Conservation (phyloP, 768 basidiomycete genomes). For the Russula sp. region DNA sequence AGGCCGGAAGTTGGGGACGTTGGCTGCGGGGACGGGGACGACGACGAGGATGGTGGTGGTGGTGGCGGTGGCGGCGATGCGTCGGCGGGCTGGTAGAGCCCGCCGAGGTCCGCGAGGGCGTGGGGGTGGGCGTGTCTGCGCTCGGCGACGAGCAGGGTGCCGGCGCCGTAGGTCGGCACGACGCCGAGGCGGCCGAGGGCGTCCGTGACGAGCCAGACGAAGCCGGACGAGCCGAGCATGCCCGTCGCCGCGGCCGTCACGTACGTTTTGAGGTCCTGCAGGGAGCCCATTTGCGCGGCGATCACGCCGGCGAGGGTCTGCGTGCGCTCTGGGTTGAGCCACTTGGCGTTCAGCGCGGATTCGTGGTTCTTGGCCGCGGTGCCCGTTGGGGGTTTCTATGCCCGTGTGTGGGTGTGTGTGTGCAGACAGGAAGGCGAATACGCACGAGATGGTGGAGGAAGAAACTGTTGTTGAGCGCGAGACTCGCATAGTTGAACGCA, state of each 20-base stretch:
- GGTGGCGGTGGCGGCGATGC: background rate
- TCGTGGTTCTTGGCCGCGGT: constrained; percentile 28
- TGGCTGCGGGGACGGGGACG: background rate
- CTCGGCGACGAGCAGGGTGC: constrained; percentile 66
- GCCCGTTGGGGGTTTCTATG: constrained; percentile 33
- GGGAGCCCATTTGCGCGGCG: constrained; percentile 49
- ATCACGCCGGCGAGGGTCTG: constrained; percentile 35
- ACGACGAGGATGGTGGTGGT: no score
- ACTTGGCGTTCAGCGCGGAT: constrained; percentile 33
- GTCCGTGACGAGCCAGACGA: constrained; percentile 85
- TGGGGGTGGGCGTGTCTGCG: constrained; percentile 19
- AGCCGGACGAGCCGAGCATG: constrained; percentile 76
- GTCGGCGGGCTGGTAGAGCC: constrained; percentile 13
- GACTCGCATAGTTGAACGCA: constrained; percentile 86
- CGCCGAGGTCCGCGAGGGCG: constrained; percentile 2
- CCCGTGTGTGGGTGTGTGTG: no score
- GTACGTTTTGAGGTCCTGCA: constrained; percentile 64
- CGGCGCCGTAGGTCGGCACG: constrained; percentile 82
- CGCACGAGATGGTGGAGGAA: constrained; percentile 85
- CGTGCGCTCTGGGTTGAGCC: constrained; percentile 28
- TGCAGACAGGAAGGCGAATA: constrained; percentile 14
- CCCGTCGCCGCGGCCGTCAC: constrained; percentile 63
- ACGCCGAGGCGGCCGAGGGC: constrained; percentile 55
- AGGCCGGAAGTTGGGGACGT: constrained; percentile 10
- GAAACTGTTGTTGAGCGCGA: constrained; percentile 92